Conservation (phyloP, 1,284 basidiomycete species). For the Ustilago xerochloae region DNA sequence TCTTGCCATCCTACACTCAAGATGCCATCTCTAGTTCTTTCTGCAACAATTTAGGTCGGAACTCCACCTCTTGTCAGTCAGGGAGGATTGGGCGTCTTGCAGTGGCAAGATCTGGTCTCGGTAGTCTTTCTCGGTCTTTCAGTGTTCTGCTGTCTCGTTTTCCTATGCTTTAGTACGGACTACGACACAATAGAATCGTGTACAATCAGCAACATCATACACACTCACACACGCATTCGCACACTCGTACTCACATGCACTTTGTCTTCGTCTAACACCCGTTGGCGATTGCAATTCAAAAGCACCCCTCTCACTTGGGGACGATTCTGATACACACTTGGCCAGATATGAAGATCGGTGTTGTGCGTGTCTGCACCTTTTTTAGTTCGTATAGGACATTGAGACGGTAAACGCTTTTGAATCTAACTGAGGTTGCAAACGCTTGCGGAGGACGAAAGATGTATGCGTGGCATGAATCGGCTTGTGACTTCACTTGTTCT, state of each 20-base stretch:
- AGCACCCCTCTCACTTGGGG: conserved; percentile 16
- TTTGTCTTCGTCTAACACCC: conserved; percentile 2
- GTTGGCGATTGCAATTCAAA: conserved; percentile 39
- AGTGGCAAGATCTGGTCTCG: conserved; percentile 6
- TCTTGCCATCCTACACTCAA: conserved; percentile 3
- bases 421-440: too few species aligned
- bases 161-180: neutral
- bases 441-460: neutral
- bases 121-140: conserved; percentile 17
- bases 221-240: conserved; percentile 13
- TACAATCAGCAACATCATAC: conserved; percentile 48
- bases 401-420: neutral
- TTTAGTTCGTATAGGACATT: neutral
- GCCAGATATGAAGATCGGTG: neutral
- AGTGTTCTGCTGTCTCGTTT: conserved; percentile 4
- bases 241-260: conserved; percentile 12
- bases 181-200: conserved; percentile 18
- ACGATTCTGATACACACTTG: conserved; percentile 23
- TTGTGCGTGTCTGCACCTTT: neutral
- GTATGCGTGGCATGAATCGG: too few species aligned
- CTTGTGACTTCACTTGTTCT: too few species aligned
- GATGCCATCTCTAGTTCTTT: neutral
- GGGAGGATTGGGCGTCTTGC: neutral
- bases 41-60: conserved; percentile 27
- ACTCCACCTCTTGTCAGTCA: conserved; percentile 28